Conservation (phyloP, 495 filamentous ascomycete species). For the Aspergillus hancockii region DNA sequence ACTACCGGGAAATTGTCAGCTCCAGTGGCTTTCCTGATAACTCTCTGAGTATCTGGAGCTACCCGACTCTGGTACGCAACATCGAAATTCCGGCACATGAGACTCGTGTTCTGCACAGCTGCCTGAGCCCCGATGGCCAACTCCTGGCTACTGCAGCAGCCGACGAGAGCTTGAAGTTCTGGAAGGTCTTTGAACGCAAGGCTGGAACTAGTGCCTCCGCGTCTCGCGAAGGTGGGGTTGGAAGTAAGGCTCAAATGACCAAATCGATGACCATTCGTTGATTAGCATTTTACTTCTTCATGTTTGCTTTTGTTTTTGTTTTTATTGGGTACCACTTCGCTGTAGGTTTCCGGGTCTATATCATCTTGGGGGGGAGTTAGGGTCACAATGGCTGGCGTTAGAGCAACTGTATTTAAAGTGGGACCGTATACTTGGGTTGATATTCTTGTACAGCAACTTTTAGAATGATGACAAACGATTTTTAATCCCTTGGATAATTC, state of each 20-base stretch:
- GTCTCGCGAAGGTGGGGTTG: slow-evolving; percentile 55
- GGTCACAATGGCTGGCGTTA: not conserved
- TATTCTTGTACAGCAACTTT: slow-evolving; percentile 11
- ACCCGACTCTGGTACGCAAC: slow-evolving; percentile 92
- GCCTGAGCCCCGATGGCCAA: slow-evolving; percentile 92
- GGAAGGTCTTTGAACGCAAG: slow-evolving; percentile 99
- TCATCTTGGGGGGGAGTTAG: not conserved
- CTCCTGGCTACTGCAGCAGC: slow-evolving; percentile 94
- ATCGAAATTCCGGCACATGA: slow-evolving; percentile 99
- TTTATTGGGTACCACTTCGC: not conserved
- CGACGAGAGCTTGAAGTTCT: slow-evolving; percentile 98
- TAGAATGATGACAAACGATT: not conserved
- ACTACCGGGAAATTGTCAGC: slow-evolving; percentile 97
- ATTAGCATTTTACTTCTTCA: slow-evolving; percentile 27
- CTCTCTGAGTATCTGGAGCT: slow-evolving; percentile 97
- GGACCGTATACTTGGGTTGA: slow-evolving; percentile 1
- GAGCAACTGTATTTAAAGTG: not conserved
- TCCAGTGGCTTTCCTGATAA: slow-evolving; percentile 98
- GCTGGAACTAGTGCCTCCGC: slow-evolving; percentile 62
- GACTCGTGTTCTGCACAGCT: slow-evolving; percentile 92
- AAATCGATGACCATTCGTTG: slow-evolving; percentile 99
- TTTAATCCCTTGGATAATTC: not conserved
- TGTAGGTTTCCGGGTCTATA: slow-evolving; percentile 14
- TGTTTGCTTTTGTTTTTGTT: slow-evolving; percentile 22
- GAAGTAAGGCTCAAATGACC: slow-evolving; percentile 70